These are phyloP conservation scores for Paraconiothyrium brasiliense DNA, from an alignment of 2,329 filamentous ascomycete genomes.

Conservation along the genomic window DNA sequence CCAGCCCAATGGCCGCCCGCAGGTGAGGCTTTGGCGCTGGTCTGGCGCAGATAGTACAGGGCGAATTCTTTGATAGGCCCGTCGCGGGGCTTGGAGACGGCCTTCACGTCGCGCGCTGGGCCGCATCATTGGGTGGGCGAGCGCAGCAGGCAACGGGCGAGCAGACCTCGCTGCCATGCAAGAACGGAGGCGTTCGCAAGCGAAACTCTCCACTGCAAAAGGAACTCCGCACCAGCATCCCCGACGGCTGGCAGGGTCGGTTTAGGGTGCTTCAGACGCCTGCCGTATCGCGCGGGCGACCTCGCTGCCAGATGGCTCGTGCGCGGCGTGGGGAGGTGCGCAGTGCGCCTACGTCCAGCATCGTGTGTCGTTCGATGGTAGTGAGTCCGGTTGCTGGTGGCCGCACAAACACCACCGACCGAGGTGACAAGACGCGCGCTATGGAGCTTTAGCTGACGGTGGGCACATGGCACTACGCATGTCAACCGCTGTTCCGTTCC, in stretches of 20 bases:
- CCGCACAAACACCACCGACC: background rate
- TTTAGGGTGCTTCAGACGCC: background rate
- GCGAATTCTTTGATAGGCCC: conserved; percentile 42
- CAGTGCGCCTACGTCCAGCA: background rate
- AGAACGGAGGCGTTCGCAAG: conserved; percentile 6
- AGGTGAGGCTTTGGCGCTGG: conserved; percentile 28
- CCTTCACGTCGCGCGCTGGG: conserved; percentile 29
- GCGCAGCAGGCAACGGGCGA: conserved; percentile 18
- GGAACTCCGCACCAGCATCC: background rate
- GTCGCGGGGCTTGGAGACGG: conserved; percentile 15
- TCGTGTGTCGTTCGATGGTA: background rate
- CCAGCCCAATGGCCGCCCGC: conserved; percentile 35
- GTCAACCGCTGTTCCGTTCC: background rate
- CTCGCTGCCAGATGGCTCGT: background rate
- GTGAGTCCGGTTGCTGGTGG: background rate
- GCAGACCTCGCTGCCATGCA: background rate
- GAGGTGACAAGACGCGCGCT: background rate
- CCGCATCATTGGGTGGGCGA: conserved; percentile 35
- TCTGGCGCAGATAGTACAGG: conserved; percentile 34
- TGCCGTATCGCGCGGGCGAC: conserved; percentile 1
- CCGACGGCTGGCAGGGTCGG: background rate
- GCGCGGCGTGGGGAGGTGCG: background rate
- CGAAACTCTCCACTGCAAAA: conserved; percentile 8
- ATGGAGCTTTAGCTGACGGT: background rate
- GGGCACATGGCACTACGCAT: conserved; percentile 4